Base-by-base conservation (phyloP, 2,329 filamentous ascomycete species). In the Conoideocrella luteorostrata region DNA sequence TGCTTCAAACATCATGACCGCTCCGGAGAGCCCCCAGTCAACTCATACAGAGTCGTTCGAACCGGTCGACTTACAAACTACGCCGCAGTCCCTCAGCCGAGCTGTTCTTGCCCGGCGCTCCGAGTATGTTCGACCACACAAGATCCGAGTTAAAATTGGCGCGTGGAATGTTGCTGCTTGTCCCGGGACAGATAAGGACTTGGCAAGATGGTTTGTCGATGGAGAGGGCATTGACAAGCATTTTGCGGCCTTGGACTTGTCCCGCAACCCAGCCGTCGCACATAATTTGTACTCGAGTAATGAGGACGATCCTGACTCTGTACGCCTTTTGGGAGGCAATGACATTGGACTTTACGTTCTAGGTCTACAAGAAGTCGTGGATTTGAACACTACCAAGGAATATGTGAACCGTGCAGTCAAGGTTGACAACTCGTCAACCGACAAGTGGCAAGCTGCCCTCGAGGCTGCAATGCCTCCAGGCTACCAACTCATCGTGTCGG, bases 111-210 rank as follows among this genome's bases (percentile, higher is more conserved):
- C 85, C 30, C 78, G 93, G 43, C 78, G 82, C 56, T 68, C 77
- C 39, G 90, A 97, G 62, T 98, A 90, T 61, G 84, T 85, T 21
- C 78, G 82, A 29, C 78, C 82, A 34, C 82, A 82, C 60, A 77
- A 77, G 40, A 79, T 95, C 53, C 83, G 82, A 51, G 78, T 98
- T 63, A 96, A 96, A 66, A 76, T 98, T 41, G 93, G 91, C 33
- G 85, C 87, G 0, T 98, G 93, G 93, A 98, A 98, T 64, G 88
- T 95, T 13, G 93, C 89, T 4, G 82, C 84, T 2, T 82, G 86
- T 51, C 80, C 86, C 11, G 88, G 86, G 20, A 89, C 88, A 0
- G 89, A 95, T 62, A 86, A 88, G 52, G 93, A 97, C 59, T 69
- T 98, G 5, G 85, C 80, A 7, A 80, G 78, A 24, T 98, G 93